Base-by-base conservation (phyloP, 2,329 filamentous ascomycete species). In the Dryadomyces quercivorus region DNA sequence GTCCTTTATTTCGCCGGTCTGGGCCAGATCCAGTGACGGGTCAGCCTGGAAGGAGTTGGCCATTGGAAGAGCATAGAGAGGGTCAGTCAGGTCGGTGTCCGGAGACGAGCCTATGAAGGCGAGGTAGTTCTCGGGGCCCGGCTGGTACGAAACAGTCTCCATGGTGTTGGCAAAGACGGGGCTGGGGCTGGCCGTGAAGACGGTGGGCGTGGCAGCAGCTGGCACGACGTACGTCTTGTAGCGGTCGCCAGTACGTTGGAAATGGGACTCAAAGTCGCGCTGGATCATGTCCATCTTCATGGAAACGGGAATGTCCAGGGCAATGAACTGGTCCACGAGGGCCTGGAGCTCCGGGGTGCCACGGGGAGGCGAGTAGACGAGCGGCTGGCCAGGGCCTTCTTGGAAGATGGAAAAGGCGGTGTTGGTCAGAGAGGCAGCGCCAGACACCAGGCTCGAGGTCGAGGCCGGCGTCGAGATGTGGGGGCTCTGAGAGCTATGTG, bases 281-380 rank as follows among this genome's bases (percentile, higher is more conserved):
- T 57, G 56, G 55, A 61, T 59, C 51, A 61, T 57, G 13, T 59
- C 59, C 58, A 61, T 78, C 62, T 75, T 69, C 61, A 79, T 75
- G 26, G 76, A 70, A 51, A 69, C 72, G 51, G 75, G 63, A 51
- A 79, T 77, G 38, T 61, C 57, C 13, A 61, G 57, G 12, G 55
- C 38, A 51, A 84, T 65, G 65, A 81, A 82, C 58, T 74, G 72
- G 65, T 80, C 69, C 61, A 85, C 74, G 64, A 84, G 67, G 53
- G 76, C 70, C 62, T 83, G 79, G 53, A 84, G 73, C 66, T 87
- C 75, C 68, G 77, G 61, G 57, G 76, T 72, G 64, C 83, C 71
- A 67, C 88, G 70, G 62, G 84, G 70, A 70, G 88, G 76, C 65
- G 82, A 68, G 76, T 88, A 82, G 68, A 88, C 72, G 55, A 84